These are phyloP conservation scores for Beauveria asiatica DNA, from an alignment of 2,329 filamentous ascomycete species.

Conservation along the genomic window DNA sequence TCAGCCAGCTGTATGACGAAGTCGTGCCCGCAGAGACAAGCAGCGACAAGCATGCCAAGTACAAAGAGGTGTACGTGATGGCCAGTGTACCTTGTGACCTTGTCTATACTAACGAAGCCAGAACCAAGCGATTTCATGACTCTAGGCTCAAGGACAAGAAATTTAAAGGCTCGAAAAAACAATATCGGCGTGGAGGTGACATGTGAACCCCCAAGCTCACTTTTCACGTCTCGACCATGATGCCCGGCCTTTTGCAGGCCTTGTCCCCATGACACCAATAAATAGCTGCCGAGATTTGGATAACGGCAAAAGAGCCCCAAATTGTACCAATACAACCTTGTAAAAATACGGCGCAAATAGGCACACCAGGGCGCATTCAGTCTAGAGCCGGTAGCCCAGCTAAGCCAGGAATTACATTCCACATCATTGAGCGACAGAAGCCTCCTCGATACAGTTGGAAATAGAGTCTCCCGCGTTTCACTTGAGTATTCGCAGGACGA, in stretches of 20 bases:
- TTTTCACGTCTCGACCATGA: background rate
- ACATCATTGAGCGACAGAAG: background rate
- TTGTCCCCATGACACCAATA: background rate
- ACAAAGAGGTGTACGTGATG: conserved; percentile 35
- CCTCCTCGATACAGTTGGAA: background rate
- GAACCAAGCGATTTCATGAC: conserved; percentile 38
- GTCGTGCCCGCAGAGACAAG: conserved; percentile 39
- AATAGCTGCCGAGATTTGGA: background rate
- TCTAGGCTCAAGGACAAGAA: conserved; percentile 40
- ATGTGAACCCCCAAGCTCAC: conserved; percentile 14
- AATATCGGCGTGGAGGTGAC: conserved; percentile 31
- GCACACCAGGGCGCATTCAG: background rate
- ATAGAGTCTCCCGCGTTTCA: background rate
- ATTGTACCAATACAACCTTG: background rate
- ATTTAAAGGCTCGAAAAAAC: conserved; percentile 41
- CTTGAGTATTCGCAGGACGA: background rate
- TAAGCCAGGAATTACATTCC: background rate
- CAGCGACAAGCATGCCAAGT: conserved; percentile 38
- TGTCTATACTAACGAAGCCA: conserved; percentile 19
- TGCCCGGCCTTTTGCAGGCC: background rate
- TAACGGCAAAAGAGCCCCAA: background rate
- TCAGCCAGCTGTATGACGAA: conserved; percentile 38
- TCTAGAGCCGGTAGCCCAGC: background rate
- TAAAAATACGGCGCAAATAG: background rate
- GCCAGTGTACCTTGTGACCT: background rate